Evolutionary conservation across 306 rosid genomes (phyloP), one percentile per base, ranked within the genome.

Genomic region (Ziziphus jujuba): DNA sequence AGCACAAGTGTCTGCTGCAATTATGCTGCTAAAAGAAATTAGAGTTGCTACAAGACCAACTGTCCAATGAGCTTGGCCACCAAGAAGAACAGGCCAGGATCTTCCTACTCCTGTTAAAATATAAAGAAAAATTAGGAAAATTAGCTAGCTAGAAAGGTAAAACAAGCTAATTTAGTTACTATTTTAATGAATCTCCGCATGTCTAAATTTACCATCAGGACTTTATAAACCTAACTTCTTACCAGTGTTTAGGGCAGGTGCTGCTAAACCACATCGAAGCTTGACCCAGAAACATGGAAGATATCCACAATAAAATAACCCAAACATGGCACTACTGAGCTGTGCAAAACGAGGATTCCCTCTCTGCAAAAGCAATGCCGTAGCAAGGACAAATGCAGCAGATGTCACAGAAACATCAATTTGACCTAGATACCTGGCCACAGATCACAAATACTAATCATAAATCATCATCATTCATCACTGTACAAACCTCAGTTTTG

Each of bases 281-380:
- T 93, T 93, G 67, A 93, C 87, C 99, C 99, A 93, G 59, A 93
- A 93, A 70, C 92, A 86, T 50, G 99, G 99, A 83, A 93, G 99
- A 84, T 93, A 93, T 59, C 96, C 97, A 58, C 93, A 88, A 66
- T 93, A 93, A 82, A 93, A 86, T 59, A 93, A 82, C 72, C 99
- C 99, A 80, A 93, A 93, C 69, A 90, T 79, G 54, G 96, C 82
- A 84, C 97, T 93, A 77, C 92, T 90, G 60, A 90, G 96, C 80
- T 93, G 99, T 20, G 99, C 82, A 67, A 93, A 93, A 68, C 97
- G 96, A 45, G 98, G 96, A 70, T 72, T 88, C 72, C 91, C 97
- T 87, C 90, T 90, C 78, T 90, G 98, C 63, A 93, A 73, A 72
- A 88, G 84, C 82, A 93, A 80, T 36, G 96, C 79, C 25, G 69